Percentiles rank a stretch among this genome's conserved stretches.
Evolutionary conservation across 805 yeast genomes (phyloP).

Genomic region (Cephaloascus albidus): DNA sequence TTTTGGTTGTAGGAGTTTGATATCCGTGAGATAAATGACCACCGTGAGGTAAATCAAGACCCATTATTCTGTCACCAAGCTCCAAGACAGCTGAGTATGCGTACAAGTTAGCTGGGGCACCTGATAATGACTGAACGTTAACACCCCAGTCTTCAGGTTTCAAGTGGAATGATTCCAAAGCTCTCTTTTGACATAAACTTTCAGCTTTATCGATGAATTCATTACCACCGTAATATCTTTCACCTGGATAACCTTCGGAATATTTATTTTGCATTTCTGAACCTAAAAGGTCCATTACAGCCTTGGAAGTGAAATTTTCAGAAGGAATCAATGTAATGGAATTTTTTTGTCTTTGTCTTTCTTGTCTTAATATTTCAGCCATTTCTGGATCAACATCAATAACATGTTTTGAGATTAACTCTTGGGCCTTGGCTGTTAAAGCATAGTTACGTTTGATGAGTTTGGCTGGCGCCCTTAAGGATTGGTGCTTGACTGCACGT

Average conservation of each 20-base stretch:
- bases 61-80: constrained; percentile 92
- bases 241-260: constrained; percentile 98
- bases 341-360: constrained; percentile 79
- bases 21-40: constrained; percentile 98
- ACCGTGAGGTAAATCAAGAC: constrained; percentile 95
- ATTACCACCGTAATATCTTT: constrained; percentile 97
- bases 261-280: constrained; percentile 97
- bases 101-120: constrained; percentile 94
- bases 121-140: constrained; percentile 90
- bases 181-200: constrained; percentile 83
- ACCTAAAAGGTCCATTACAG: constrained; percentile 91
- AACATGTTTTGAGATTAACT: constrained; percentile 52
- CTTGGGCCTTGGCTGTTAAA: constrained; percentile 36
- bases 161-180: constrained; percentile 72
- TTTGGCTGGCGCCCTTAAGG: background rate
- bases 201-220: constrained; percentile 91
- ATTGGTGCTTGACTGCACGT: background rate
- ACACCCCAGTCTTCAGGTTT: constrained; percentile 91
- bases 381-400: constrained; percentile 79
- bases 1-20: constrained; percentile 83
- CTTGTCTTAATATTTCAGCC: constrained; percentile 64
- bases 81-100: constrained; percentile 84
- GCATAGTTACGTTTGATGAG: constrained; percentile 22
- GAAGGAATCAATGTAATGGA: constrained; percentile 91
- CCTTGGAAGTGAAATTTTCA: constrained; percentile 91